Base-by-base conservation (phyloP, 345 rosid species). In the Noccaea bulbosa region DNA sequence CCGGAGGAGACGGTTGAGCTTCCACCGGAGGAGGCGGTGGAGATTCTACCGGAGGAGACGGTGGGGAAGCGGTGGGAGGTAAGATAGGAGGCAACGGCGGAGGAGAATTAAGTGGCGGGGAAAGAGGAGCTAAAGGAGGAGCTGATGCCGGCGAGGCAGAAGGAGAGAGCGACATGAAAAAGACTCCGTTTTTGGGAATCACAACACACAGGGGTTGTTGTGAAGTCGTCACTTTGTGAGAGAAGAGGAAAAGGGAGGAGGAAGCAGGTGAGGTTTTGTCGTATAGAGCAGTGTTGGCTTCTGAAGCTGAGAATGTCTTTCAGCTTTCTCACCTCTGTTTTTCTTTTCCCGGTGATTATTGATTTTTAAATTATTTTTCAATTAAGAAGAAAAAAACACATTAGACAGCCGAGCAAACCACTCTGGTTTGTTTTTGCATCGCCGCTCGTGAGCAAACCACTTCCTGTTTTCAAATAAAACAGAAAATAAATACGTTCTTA, bases 241-340 rank as follows among this genome's bases (percentile, higher is more conserved):
- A 17, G 64, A 68, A 10, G n/a, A 49, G 58, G 45, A 17, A 34
- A 52, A 51, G 12, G 67, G 45, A 17, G 50, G 59, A 51, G n/a
- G 67, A 57, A 67, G 73, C 68, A 74, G 73, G 78, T 50, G 55
- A 57, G 58, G 72, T 48, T 54, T 72, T 74, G 78, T 74, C 78
- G 78, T 54, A 9, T 68, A 75, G 74, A 54, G 58, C 15, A 45
- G 17, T 61, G 78, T 75, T 6, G 53, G 65, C 70, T 75, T 68
- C 69, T 75, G 30, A 27, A 39, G 8, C 43, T 53, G n/a, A 47
- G 70, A 75, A 75, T 75, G 62, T 74, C 15, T 14, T 59, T 58
- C 50, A 50, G 70, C 70, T 47, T 56, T 65, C 39, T 32, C 55
- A 3, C 56, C 14, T 32, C 4, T 56, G 2, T 8, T 30, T 14